phyloP scores from a whole-genome alignment of 2,329 filamentous ascomycete genomes.

The Apiospora kogelbergensis region DNA sequence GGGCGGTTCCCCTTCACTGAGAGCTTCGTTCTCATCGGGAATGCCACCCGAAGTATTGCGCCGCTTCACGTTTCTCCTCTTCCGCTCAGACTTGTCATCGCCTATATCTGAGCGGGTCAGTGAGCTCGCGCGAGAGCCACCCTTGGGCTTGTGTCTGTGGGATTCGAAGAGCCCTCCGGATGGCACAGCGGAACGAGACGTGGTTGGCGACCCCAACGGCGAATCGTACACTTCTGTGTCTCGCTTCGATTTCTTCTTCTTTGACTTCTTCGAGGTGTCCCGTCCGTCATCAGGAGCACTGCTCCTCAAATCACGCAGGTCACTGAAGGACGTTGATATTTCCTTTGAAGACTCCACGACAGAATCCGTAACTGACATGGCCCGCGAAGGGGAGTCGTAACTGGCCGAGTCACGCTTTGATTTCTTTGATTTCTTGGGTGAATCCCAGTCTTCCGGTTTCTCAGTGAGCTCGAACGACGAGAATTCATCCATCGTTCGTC shows the following conservation, averaged over 20 bases:
- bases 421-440: neutral
- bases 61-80: slow-evolving; percentile 41
- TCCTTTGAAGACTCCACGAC: slow-evolving; percentile 7
- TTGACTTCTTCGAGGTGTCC: slow-evolving; percentile 30
- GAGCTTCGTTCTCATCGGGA: slow-evolving; percentile 27
- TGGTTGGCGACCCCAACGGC: slow-evolving; percentile 4
- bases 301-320: neutral
- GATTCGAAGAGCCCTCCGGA: slow-evolving; percentile 24
- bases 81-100: slow-evolving; percentile 22
- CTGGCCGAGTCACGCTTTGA: neutral
- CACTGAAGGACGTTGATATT: neutral
- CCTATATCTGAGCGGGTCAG: slow-evolving; percentile 20
- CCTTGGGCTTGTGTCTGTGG: slow-evolving; percentile 28
- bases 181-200: slow-evolving; percentile 29
- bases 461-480: slow-evolving; percentile 15
- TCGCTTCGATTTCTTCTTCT: slow-evolving; percentile 37
- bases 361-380: slow-evolving; percentile 3
- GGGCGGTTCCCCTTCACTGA: slow-evolving; percentile 38
- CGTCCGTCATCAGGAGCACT: slow-evolving; percentile 22
- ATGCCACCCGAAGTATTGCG: slow-evolving; percentile 23
- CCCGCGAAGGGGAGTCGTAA: neutral
- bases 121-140: slow-evolving; percentile 22
- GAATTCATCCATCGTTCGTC: slow-evolving; percentile 12
- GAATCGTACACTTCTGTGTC: slow-evolving; percentile 27
- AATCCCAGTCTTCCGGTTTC: slow-evolving; percentile 2